Evolutionary conservation across 1,139 yeast species (phyloP), one percentile per base, ranked within the genome.

Genomic region (Yamadazyma atmosphaerica): DNA sequence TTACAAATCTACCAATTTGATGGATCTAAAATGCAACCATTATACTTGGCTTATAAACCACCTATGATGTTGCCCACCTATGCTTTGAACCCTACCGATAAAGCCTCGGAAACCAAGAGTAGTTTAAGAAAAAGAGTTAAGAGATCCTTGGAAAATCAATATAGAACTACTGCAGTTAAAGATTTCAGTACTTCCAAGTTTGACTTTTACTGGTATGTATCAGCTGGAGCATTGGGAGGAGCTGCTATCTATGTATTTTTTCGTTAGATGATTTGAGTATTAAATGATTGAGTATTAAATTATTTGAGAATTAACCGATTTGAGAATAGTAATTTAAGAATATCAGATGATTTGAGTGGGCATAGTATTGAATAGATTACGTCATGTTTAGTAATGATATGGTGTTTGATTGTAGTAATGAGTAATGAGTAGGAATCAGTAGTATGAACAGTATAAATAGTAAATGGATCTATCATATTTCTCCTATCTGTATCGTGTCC

Each of bases 51-150:
- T 3, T 92, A 90, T 68, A 78, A 77, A 55, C 98, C 98, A 7
- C 95, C 98, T 14, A 73, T 85, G 77, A 92, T 92, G 98, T 77
- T 92, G 47, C 98, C 98, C 16, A 92, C 98, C 1, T 65, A 63
- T 40, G 90, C 97, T 1, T 70, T 92, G 72, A 90, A 89, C 60
- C 98, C 98, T 21, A 87, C 96, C 3, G 71, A 72, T 34, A 56
- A 55, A 7, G 67, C 68, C 2, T 65, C 68, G 16, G 66, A 65
- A 34, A 62, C 72, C 22, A 60, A 58, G 35, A 50, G 68, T 12
- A 67, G 72, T 14, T 58, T 77, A 46, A 67, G 77, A 51, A 63
- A 59, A 35, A 63, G 71, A 45, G 75, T 86, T 38, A 81, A 78
- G 58, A 75, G 95, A 59, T 72, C 87, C 12, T 72, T 89, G 53